These are phyloP conservation scores for Pseudogymnoascus sp. DNA, from an alignment of 2,329 filamentous ascomycete genomes.

Conservation along the genomic window DNA sequence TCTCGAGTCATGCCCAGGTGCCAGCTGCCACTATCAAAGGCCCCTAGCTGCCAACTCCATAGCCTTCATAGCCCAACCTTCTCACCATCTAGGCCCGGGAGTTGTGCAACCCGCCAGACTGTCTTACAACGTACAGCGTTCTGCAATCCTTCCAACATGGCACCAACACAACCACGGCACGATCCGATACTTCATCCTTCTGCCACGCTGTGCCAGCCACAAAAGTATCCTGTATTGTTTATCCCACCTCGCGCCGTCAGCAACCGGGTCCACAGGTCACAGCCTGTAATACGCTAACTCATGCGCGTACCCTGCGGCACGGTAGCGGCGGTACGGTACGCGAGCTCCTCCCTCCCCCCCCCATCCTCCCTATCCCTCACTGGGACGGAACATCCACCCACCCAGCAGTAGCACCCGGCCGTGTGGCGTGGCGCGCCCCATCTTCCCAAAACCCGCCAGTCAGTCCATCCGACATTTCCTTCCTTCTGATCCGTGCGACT, in stretches of 20 bases:
- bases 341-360: background rate
- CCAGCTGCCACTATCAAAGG: background rate
- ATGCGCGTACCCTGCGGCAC: background rate
- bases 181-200: background rate
- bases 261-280: background rate
- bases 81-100: background rate
- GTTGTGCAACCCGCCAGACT: background rate
- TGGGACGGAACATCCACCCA: background rate
- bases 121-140: background rate
- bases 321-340: slow-evolving; percentile 1
- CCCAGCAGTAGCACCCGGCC: background rate
- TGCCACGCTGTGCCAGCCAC: background rate
- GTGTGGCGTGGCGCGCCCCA: background rate
- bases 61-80: background rate
- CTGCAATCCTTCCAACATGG: slow-evolving; percentile 2
- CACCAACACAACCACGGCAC: background rate
- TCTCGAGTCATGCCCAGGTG: background rate
- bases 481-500: background rate
- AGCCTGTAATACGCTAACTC: background rate
- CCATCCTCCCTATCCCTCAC: background rate
- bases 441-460: slow-evolving; percentile 2
- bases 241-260: background rate
- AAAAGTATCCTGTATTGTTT: background rate
- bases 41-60: background rate
- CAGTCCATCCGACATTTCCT: background rate